Conservation (phyloP, 371 early-diverging fungal species). For the Mucor plumbeus region DNA sequence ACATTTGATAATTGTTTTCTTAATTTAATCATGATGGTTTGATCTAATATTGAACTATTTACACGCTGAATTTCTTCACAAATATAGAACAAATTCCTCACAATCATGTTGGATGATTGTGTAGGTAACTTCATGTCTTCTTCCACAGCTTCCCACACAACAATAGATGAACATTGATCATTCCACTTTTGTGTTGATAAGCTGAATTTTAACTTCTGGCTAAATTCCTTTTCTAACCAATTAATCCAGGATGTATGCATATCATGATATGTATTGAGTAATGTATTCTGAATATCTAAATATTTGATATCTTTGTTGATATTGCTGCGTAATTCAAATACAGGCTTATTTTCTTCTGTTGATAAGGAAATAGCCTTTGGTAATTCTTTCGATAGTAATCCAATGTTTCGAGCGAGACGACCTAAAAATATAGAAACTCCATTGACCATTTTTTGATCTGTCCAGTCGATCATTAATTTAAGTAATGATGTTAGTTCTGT, state of each 20-base stretch:
- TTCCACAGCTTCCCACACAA: constrained; percentile 39
- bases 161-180: constrained; percentile 35
- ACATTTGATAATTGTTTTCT: constrained; percentile 11
- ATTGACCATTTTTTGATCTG: constrained; percentile 29
- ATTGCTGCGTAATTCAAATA: constrained; percentile 38
- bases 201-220: constrained; percentile 16
- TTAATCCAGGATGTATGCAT: constrained; percentile 55
- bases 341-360: constrained; percentile 12
- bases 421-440: constrained; percentile 40
- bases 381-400: constrained; percentile 38
- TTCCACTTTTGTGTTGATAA: constrained; percentile 34
- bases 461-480: constrained; percentile 23
- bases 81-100: constrained; percentile 42
- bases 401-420: constrained; percentile 42
- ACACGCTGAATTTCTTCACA: constrained; percentile 59
- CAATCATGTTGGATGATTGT: constrained; percentile 51
- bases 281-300: constrained; percentile 22
- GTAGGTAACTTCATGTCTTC: constrained; percentile 48
- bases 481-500: constrained; percentile 3
- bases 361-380: constrained; percentile 30
- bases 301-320: constrained; percentile 43
- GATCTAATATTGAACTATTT: constrained; percentile 42
- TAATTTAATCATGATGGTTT: constrained; percentile 22
- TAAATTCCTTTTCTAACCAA: constrained; percentile 33
- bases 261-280: constrained; percentile 29